phyloP scores from a whole-genome alignment of 805 yeast species.

The Metschnikowia vanudenii region DNA sequence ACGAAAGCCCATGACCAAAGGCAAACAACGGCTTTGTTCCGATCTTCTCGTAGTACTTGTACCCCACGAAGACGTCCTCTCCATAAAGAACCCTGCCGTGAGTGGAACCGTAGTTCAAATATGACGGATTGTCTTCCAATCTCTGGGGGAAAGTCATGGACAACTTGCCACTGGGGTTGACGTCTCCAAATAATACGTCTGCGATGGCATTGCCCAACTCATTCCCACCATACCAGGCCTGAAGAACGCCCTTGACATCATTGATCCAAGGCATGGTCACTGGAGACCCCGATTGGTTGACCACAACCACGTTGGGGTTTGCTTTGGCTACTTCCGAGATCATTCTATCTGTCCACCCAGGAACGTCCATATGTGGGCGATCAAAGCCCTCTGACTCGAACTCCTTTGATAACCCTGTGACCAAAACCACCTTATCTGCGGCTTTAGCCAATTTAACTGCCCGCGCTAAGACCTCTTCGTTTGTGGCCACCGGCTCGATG shows the following conservation, averaged over 20 bases:
- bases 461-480: conserved; percentile 25
- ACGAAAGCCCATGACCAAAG: conserved; percentile 34
- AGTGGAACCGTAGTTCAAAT: conserved; percentile 28
- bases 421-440: conserved; percentile 31
- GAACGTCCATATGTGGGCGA: conserved; percentile 29
- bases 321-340: conserved; percentile 27
- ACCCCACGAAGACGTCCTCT: conserved; percentile 34
- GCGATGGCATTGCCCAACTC: conserved; percentile 34
- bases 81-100: conserved; percentile 35
- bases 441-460: conserved; percentile 27
- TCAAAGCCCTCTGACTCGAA: conserved; percentile 35
- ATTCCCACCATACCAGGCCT: conserved; percentile 39
- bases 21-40: conserved; percentile 29
- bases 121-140: conserved; percentile 29
- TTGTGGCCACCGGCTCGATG: conserved; percentile 18
- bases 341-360: conserved; percentile 27
- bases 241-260: conserved; percentile 26
- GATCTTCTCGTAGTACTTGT: conserved; percentile 31
- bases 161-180: conserved; percentile 32
- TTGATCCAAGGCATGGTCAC: conserved; percentile 33
- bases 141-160: conserved; percentile 26
- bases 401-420: conserved; percentile 28
- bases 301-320: conserved; percentile 31
- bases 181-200: conserved; percentile 33
- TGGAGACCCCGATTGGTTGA: conserved; percentile 36